These are phyloP conservation scores for Fusarium nisikadoi DNA, from an alignment of 2,329 filamentous ascomycete species.

Conservation along the genomic window DNA sequence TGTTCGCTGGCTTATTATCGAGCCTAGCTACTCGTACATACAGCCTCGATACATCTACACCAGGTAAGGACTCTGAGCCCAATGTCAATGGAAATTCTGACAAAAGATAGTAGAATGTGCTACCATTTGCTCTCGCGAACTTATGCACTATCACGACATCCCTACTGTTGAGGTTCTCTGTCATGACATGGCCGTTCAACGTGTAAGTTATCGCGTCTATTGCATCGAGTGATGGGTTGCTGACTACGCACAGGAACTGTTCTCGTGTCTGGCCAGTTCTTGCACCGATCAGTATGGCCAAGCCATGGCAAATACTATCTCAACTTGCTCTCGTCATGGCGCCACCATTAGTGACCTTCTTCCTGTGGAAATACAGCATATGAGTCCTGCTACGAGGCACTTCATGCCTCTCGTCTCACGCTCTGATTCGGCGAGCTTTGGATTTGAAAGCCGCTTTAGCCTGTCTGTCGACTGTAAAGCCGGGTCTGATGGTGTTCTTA, in stretches of 20 bases:
- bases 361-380: slow-evolving; percentile 45
- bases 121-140: slow-evolving; percentile 26
- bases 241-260: slow-evolving; percentile 43
- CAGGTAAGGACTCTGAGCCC: slow-evolving; percentile 13
- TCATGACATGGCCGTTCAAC: slow-evolving; percentile 37
- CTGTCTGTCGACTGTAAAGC: slow-evolving; percentile 45
- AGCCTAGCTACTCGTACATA: slow-evolving; percentile 13
- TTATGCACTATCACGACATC: slow-evolving; percentile 19
- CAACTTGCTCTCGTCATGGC: slow-evolving; percentile 44
- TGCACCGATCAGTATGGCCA: slow-evolving; percentile 47
- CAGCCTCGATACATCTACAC: slow-evolving; percentile 1
- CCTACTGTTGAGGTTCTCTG: slow-evolving; percentile 23
- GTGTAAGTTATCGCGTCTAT: slow-evolving; percentile 28
- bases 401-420: slow-evolving; percentile 2
- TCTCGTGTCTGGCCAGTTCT: slow-evolving; percentile 46
- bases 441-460: slow-evolving; percentile 39
- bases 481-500: slow-evolving; percentile 49
- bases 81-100: background rate
- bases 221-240: slow-evolving; percentile 18
- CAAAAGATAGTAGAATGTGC: slow-evolving; percentile 20
- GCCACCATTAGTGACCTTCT: slow-evolving; percentile 45
- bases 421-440: slow-evolving; percentile 14
- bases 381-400: slow-evolving; percentile 14
- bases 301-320: slow-evolving; percentile 44
- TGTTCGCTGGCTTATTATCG: slow-evolving; percentile 15